Evolutionary conservation across 257 asterid genomes (phyloP).

Genomic region (Plantago ovata): DNA sequence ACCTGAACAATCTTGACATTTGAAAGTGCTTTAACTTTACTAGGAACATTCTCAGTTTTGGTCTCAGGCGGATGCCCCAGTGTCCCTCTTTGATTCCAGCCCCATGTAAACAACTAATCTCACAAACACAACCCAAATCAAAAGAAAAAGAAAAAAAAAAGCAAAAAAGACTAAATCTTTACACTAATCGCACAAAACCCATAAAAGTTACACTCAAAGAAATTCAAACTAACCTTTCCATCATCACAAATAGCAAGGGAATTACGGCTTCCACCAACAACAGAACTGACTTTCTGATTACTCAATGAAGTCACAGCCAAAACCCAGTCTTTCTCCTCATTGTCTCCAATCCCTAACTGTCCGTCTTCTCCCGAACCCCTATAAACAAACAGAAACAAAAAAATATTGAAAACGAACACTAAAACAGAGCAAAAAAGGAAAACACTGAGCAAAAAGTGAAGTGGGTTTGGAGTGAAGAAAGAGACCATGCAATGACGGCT

Average conservation of each 20-base stretch:
- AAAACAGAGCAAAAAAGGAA: neutral
- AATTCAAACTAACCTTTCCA: constrained; percentile 60
- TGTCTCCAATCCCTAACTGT: constrained; percentile 78
- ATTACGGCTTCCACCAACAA: constrained; percentile 95
- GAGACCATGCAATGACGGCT: constrained; percentile 81
- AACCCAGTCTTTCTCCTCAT: constrained; percentile 85
- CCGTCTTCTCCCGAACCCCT: constrained; percentile 99
- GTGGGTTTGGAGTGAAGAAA: constrained; percentile 17
- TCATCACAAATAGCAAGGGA: constrained; percentile 91
- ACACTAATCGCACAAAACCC: constrained; percentile 4
- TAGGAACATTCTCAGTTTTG: constrained; percentile 87
- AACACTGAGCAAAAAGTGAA: neutral
- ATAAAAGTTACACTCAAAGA: constrained; percentile 1
- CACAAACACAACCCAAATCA: constrained; percentile 2
- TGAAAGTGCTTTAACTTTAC: constrained; percentile 83
- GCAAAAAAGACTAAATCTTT: neutral
- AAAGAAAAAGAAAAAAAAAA: neutral
- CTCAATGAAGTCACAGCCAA: constrained; percentile 61
- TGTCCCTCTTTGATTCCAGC: constrained; percentile 99
- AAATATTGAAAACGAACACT: neutral
- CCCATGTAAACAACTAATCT: constrained; percentile 90
- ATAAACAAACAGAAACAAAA: constrained; percentile 16
- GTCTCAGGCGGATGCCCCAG: constrained; percentile 89
- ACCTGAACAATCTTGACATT: constrained; percentile 91
- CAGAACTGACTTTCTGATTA: constrained; percentile 49